Percentiles rank a stretch among this genome's conserved stretches.
Evolutionary conservation across 306 rosid genomes (phyloP).

Genomic region (Notholithocarpus densiflorus): DNA sequence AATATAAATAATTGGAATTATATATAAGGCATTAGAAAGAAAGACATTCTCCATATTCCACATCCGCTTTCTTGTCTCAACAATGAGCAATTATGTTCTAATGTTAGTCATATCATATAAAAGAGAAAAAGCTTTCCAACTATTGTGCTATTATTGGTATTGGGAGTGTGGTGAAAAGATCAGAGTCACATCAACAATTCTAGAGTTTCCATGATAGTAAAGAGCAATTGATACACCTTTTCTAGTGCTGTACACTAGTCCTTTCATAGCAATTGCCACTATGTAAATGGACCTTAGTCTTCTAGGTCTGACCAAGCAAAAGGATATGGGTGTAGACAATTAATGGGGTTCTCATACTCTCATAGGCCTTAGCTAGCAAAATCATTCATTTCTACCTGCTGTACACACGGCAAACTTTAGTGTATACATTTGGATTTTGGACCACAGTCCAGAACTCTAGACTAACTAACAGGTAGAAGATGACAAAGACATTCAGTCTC

Average conservation of each 20-base stretch:
- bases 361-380: not conserved
- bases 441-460: not conserved
- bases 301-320: not conserved
- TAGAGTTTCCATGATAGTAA: not conserved
- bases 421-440: not conserved
- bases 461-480: slow-evolving; percentile 1
- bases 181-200: too few relatives aligned
- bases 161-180: not conserved
- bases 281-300: not conserved
- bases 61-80: not conserved
- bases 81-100: not conserved
- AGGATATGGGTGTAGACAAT: too few relatives aligned
- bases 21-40: too few relatives aligned
- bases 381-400: slow-evolving; percentile 34
- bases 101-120: not conserved
- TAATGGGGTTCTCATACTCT: too few relatives aligned
- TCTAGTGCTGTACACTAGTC: not conserved
- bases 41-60: not conserved
- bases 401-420: slow-evolving; percentile 36
- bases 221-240: not conserved
- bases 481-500: slow-evolving; percentile 7
- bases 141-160: not conserved
- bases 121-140: not conserved
- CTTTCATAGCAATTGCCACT: not conserved
- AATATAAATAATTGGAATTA: not conserved